Evolutionary conservation across 2,329 filamentous ascomycete species (phyloP), one percentile per base, ranked within the genome.

Genomic region (Alternaria hordeiaustralica): DNA sequence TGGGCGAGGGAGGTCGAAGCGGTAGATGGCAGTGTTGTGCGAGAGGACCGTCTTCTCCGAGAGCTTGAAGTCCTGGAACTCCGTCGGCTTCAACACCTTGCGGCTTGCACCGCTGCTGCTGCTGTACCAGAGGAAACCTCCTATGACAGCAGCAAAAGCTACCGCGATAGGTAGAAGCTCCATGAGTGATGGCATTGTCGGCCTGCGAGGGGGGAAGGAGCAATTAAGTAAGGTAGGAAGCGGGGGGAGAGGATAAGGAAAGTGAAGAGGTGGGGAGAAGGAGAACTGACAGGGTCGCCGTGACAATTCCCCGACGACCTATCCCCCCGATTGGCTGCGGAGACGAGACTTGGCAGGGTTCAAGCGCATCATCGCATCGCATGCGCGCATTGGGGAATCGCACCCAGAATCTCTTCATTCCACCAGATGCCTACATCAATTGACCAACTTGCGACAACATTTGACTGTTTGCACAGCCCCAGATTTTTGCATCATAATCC

Each of bases 11-110:
- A 99, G 92, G 69, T 87, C 87, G 85, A 98, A 97, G 77, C 96
- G 94, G 87, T 98, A 99, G 84, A 99, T 97, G 82, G 95, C 94
- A 64, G 97, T 95, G 86, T 99, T 99, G 88, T 98, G 96, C 30
- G 95, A 97, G 76, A 98, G 90, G 70, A 96, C 87, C 13, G 91
- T 98, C 88, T 97, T 98, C 82, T 98, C 93, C 82, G 92, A 90
- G 73, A 99, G 90, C 80, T 93, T 90, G 79, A 97, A 97, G 62
- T 97, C 88, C 81, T 97, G 94, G 87, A 97, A 97, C 55, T 87
- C 86, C 72, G 90, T 89, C 30, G 94, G 93, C 84, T 95, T 95
- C 73, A 99, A 88, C 69, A 96, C 90, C 82, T 92, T 94, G 81
- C 60, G 60, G 50, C 79, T 85, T 94, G 93, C 86, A 75, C 87